Evolutionary conservation across 164 flowering plant genomes (phyloP), one percentile per base, ranked within the genome.

Genomic region (Brasenia schreberi): DNA sequence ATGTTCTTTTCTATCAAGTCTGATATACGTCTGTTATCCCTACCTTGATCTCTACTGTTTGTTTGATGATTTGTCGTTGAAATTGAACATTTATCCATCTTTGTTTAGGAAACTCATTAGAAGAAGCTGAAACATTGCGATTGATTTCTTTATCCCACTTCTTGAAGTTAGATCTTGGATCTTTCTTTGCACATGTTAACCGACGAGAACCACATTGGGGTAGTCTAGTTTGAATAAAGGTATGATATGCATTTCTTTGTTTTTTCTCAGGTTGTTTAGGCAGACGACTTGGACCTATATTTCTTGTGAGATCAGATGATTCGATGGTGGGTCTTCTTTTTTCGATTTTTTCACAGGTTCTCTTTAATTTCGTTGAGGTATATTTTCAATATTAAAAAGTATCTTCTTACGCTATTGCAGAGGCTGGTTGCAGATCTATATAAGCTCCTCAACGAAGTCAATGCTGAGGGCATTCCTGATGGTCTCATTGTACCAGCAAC

Each of bases 261-360:
- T 59, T 59, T 63, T 65, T 49, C 16, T 49, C 87, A 94, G 99
- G 81, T 87, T 94, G 99, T 84, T 77, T 88, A 72, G 96, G 99
- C 45, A 84, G 99, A 74, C 85, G 96, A 43, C 79, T 83, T 76
- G 99, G 99, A 71, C 97, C 99, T 11, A 82, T 81, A 77, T 71
- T 91, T 80, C 96, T 94, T 71, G 90, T 96, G 61, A 78, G 94
- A 71, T 80, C 75, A 67, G 96, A 89, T 81, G 87, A 85, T 85
- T 85, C 96, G 70, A 84, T 76, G 87, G 99, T 94, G 79, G 84
- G 63, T 64, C 49, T 68, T 7, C 19, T 19, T 49, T 49, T 49
- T 49, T 49, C 56, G 10, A 14, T 49, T 14, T 49, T 23, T 49
- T 49, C 16, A 9, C 14, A 7, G 10, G 1, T 49, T 49, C 56